Base-by-base conservation (phyloP, 1,284 basidiomycete genomes). In the Gymnopus androsaceus region DNA sequence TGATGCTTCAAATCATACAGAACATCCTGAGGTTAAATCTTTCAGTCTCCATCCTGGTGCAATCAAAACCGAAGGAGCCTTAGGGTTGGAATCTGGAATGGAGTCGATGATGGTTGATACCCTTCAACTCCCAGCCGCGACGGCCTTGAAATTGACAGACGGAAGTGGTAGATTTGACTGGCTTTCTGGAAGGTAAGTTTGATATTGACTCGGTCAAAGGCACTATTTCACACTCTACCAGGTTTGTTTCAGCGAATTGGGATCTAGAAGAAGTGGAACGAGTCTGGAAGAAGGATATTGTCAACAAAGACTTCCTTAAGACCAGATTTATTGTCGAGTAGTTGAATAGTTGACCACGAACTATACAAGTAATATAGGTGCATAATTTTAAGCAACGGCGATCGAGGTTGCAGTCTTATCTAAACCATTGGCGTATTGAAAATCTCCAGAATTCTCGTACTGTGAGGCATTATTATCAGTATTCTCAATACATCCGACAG, bases 361-460 rank as follows among this genome's bases (percentile, higher is more conserved):
- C 15, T 11, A 31, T 17, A 17, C 27, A 11, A 3, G 31, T 11
- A 30, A 28, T 19, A n/a, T 17, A 42, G 8, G 23, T 17, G 11
- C 25, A 45, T n/a, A 30, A 52, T 19, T 0, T 45, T 38, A 55
- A 36, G 33, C 45, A 19, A 51, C 15, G 12, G 56, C 45, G 21
- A 55, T 52, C 6, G 56, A 42, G 5, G 48, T 40, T 12, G 57
- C 65, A 12, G 52, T 34, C 27, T 12, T 38, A 30, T 53, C 58
- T 36, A 80, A 66, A 9, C 71, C 75, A 66, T 80, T 76, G 4
- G 78, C 78, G 61, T 94, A 95, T 70, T 95, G 92, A 75, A 96
- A 96, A 67, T 94, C 88, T 57, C 81, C 81, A 21, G 93, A 95
- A 68, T 94, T 94, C 71, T 95, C 94, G 68, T 95, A 88, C 90